phyloP scores from a whole-genome alignment of 305 asterid genomes.

The Fraxinus nigra region DNA sequence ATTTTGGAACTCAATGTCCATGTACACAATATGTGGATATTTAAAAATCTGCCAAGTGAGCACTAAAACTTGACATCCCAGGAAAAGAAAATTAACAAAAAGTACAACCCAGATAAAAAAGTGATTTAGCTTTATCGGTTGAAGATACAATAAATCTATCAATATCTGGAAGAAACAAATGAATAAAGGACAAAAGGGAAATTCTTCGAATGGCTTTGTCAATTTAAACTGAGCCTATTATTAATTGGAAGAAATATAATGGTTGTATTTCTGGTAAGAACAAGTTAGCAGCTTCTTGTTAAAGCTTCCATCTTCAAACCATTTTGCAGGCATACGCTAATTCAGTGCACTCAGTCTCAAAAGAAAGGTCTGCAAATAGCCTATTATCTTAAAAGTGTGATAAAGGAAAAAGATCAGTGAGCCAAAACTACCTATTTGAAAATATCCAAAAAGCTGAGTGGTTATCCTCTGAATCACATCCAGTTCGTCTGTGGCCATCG shows the following conservation, averaged over 20 bases:
- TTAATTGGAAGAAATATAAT: not conserved
- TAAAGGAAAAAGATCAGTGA: not conserved
- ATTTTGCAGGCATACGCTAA: not conserved
- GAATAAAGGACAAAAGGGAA: not conserved
- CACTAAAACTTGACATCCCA: not conserved
- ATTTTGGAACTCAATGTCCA: not conserved
- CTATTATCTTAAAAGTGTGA: not conserved
- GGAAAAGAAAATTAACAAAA: not conserved
- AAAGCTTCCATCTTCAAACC: conserved; percentile 19
- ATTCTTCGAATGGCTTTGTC: not conserved
- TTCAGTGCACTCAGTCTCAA: not conserved
- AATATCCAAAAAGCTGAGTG: conserved; percentile 71
- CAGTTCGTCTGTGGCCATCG: conserved; percentile 76
- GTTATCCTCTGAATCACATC: conserved; percentile 83
- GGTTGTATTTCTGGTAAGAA: conserved; percentile 9
- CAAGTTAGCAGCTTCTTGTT: conserved; percentile 5
- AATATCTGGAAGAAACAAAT: conserved; percentile 2
- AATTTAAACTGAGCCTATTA: not conserved
- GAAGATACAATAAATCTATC: not conserved
- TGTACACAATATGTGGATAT: not conserved
- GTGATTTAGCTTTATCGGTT: not conserved
- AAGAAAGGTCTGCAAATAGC: not conserved
- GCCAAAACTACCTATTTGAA: conserved; percentile 61
- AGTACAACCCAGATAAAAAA: not conserved
- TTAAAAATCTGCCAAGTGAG: not conserved